These are phyloP conservation scores for Citrullus colocynthis DNA, from an alignment of 306 rosid species.

Conservation along the genomic window DNA sequence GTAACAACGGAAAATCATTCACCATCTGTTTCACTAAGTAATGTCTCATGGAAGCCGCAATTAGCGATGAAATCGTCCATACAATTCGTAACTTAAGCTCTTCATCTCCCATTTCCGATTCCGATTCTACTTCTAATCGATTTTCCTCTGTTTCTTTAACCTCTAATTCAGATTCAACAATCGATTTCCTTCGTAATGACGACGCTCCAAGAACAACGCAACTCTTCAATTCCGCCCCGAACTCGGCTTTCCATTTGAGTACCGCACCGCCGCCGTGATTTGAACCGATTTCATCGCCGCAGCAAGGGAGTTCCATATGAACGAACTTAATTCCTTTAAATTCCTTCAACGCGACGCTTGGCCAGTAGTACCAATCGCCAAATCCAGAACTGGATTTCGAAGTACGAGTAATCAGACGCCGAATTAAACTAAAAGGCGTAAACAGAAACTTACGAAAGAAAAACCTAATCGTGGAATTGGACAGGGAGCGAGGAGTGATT, in stretches of 20 bases:
- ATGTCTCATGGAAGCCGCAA: conserved; percentile 33
- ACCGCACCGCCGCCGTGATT: conserved; percentile 7
- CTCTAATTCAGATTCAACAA: neutral
- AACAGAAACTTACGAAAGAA: conserved; percentile 2
- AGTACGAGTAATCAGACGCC: conserved; percentile 1
- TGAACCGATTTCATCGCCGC: conserved; percentile 7
- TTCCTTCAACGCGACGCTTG: conserved; percentile 12
- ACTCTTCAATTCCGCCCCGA: conserved; percentile 16
- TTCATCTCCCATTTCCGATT: conserved; percentile 11
- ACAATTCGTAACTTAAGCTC: conserved; percentile 15
- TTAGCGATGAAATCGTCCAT: conserved; percentile 23
- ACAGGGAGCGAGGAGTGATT: neutral
- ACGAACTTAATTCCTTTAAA: conserved; percentile 10
- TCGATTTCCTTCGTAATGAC: conserved; percentile 12
- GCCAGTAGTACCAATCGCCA: conserved; percentile 9
- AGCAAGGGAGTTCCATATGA: conserved; percentile 14
- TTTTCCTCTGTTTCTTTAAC: neutral
- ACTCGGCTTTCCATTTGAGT: conserved; percentile 30
- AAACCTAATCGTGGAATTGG: neutral
- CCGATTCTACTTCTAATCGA: neutral
- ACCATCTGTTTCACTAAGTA: conserved; percentile 22
- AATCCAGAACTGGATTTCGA: neutral
- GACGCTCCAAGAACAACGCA: conserved; percentile 25
- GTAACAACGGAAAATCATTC: conserved; percentile 9
- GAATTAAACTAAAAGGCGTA: conserved; percentile 12